These are phyloP conservation scores for Fusarium buxicola DNA, from an alignment of 2,329 filamentous ascomycete species.

Conservation along the genomic window DNA sequence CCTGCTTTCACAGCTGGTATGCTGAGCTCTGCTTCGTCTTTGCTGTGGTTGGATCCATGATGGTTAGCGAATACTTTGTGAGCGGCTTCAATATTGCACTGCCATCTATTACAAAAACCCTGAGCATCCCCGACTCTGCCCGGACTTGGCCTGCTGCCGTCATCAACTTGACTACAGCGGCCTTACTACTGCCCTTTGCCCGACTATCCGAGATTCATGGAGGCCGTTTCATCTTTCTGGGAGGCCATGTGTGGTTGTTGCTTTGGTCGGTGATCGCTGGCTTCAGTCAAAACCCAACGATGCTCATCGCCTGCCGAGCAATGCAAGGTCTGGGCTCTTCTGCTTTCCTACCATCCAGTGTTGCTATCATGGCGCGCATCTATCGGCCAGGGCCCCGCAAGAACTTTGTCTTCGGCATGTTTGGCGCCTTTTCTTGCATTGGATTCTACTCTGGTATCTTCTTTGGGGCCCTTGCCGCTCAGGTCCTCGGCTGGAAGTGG, in stretches of 20 bases:
- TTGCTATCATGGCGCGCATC: constrained; percentile 76
- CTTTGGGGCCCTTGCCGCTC: constrained; percentile 70
- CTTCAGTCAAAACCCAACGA: constrained; percentile 72
- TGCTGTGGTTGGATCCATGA: constrained; percentile 71
- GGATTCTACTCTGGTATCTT: constrained; percentile 76
- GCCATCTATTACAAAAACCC: constrained; percentile 69
- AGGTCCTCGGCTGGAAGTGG: constrained; percentile 73
- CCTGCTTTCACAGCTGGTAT: constrained; percentile 62
- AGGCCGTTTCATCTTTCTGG: constrained; percentile 69
- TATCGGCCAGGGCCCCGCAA: constrained; percentile 79
- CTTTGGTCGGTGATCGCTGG: constrained; percentile 76
- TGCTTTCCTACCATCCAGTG: constrained; percentile 74
- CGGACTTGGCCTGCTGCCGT: constrained; percentile 74
- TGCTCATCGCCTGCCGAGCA: constrained; percentile 79
- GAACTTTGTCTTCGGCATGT: constrained; percentile 72
- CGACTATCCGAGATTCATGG: constrained; percentile 71
- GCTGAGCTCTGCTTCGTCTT: constrained; percentile 73
- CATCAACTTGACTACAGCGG: constrained; percentile 68
- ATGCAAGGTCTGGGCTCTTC: constrained; percentile 79
- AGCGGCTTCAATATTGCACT: constrained; percentile 81
- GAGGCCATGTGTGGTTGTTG: constrained; percentile 72
- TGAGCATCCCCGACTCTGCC: constrained; percentile 71
- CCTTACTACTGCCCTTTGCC: constrained; percentile 72
- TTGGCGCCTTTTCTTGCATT: constrained; percentile 68
- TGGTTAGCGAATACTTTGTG: constrained; percentile 78